These are phyloP conservation scores for Lodderomyces margitis DNA, from an alignment of 1,139 yeast species.

Conservation along the genomic window DNA sequence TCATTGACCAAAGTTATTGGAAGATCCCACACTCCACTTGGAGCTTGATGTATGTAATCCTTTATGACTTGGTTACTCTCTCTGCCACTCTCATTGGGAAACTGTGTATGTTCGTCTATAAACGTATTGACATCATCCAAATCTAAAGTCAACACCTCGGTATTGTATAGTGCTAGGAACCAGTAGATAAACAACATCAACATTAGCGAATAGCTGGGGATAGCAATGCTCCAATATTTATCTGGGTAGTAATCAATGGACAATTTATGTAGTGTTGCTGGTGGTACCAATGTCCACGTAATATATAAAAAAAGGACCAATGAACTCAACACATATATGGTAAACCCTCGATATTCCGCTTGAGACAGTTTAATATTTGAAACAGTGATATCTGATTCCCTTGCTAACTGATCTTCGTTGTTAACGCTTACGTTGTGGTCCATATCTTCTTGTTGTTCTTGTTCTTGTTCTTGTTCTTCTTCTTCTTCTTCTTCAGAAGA, in stretches of 20 bases:
- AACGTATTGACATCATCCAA: conserved; percentile 61
- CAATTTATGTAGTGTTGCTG: conserved; percentile 45
- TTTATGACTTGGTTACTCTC: conserved; percentile 7
- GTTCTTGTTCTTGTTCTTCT: background rate
- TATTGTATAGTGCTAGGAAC: conserved; percentile 67
- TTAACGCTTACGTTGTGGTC: background rate
- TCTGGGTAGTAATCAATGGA: conserved; percentile 78
- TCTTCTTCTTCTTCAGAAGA: background rate
- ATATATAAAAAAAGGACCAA: conserved; percentile 53
- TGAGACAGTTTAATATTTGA: conserved; percentile 36
- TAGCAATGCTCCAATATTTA: conserved; percentile 81
- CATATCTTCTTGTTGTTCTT: background rate
- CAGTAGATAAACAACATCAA: conserved; percentile 69
- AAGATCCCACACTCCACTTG: conserved; percentile 84
- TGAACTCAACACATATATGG: conserved; percentile 63
- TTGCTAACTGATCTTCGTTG: conserved; percentile 54
- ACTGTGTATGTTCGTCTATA: conserved; percentile 64
- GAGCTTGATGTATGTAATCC: conserved; percentile 48
- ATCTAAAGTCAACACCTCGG: conserved; percentile 64
- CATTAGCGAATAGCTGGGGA: conserved; percentile 70
- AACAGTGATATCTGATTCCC: conserved; percentile 74
- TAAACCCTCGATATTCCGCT: conserved; percentile 81
- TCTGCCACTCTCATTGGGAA: conserved; percentile 29
- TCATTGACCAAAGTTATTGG: conserved; percentile 72
- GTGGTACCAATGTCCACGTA: conserved; percentile 71